Evolutionary conservation across 2,329 filamentous ascomycete species (phyloP).

Genomic region (Fusarium sp.): DNA sequence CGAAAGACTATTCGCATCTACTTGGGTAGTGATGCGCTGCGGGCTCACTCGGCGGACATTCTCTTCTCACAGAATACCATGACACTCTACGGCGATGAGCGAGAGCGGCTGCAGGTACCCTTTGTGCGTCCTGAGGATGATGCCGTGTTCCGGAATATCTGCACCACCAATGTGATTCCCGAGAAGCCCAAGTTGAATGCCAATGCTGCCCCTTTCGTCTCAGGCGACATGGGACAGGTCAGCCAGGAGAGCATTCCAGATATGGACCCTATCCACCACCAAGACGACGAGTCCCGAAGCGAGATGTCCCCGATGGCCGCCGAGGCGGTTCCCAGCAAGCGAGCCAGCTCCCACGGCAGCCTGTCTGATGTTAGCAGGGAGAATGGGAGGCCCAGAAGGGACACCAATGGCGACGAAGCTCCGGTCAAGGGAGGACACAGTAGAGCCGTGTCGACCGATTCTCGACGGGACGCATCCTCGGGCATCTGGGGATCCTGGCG

Average conservation of each 20-base stretch:
- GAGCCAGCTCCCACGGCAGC: slow-evolving; percentile 49
- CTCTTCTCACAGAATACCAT: slow-evolving; percentile 93
- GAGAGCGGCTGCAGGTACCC: slow-evolving; percentile 88
- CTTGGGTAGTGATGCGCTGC: slow-evolving; percentile 88
- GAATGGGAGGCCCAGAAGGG: slow-evolving; percentile 51
- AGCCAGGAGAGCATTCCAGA: slow-evolving; percentile 29
- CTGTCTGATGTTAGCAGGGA: slow-evolving; percentile 59
- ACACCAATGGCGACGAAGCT: slow-evolving; percentile 36
- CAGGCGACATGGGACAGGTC: slow-evolving; percentile 48
- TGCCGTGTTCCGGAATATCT: slow-evolving; percentile 79
- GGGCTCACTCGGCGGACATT: slow-evolving; percentile 88
- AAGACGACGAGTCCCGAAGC: slow-evolving; percentile 42
- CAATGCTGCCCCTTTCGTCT: slow-evolving; percentile 56
- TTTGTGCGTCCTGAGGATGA: slow-evolving; percentile 94
- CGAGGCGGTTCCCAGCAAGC: slow-evolving; percentile 50
- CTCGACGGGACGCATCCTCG: slow-evolving; percentile 60
- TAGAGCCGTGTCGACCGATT: slow-evolving; percentile 44
- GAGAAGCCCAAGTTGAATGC: slow-evolving; percentile 71
- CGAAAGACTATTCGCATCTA: slow-evolving; percentile 82
- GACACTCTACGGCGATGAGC: slow-evolving; percentile 86
- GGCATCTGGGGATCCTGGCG: slow-evolving; percentile 81
- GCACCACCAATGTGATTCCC: slow-evolving; percentile 67
- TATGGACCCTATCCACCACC: slow-evolving; percentile 28
- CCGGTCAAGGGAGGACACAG: slow-evolving; percentile 42
- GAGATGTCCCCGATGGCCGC: slow-evolving; percentile 52